Base-by-base conservation (phyloP, 768 basidiomycete genomes). In the Myochromella boudieri region DNA sequence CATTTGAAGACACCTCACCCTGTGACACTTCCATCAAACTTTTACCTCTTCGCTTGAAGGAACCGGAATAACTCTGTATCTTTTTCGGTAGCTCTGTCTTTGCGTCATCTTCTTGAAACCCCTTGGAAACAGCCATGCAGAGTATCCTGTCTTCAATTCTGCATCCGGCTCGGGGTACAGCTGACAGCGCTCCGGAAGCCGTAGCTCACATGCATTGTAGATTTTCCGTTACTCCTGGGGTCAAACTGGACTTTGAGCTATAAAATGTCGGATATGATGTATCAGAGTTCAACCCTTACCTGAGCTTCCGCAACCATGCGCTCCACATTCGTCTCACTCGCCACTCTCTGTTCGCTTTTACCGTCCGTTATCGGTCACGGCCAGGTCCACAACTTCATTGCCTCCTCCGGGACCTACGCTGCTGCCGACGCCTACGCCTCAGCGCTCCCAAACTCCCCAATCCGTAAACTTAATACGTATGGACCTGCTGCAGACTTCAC, bases 401-500 rank as follows among this genome's bases (percentile, higher is more conserved):
- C 45, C 4, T 29, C 45, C 3, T 46, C 45, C 2, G 45, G 45
- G 14, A 46, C 45, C 1, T 46, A 46, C 37, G 15, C 45, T 29
- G 37, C 45, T 14, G 45, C 45, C 37, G 45, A 46, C 17, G 45
- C 45, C 28, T 46, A 46, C 17, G 45, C 45, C 6, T 31, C 45
- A 25, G 28, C 45, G 12, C 37, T 46, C 12, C 45, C 45, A 9
- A 39, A 46, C 21, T 46, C 45, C 1, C 45, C 45, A 10, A 46
- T 46, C 15, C 33, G 55, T 31, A 44, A 31, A 24, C 49, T 56
- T 17, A 36, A 42, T 18, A 52, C 53, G 12, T 53, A 56, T 25
- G 55, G 55, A 5, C 52, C 52, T 6, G 52, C 53, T 14, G 49
- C 55, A 21, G 55, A 56, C 32, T 46, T 56, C 17, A 43, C 39